Conservation (phyloP, 1,284 basidiomycete genomes). For the Sporisorium graminicola region DNA sequence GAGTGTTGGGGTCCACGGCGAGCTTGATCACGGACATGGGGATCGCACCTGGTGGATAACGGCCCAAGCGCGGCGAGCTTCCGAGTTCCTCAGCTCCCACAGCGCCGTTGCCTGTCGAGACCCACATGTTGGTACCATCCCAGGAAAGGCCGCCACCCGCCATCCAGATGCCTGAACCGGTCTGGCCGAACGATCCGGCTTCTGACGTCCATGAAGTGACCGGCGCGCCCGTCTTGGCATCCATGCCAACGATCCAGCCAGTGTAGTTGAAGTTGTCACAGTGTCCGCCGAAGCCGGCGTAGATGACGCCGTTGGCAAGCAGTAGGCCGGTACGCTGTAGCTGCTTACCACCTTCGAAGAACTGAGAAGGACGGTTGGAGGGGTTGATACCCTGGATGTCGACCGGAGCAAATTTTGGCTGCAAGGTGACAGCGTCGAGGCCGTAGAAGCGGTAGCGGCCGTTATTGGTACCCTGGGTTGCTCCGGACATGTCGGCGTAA, state of each 20-base stretch:
- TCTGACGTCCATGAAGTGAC: conserved; percentile 24
- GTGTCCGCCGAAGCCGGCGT: conserved; percentile 35
- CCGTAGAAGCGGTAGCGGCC: conserved; percentile 31
- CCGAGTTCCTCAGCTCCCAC: conserved; percentile 18
- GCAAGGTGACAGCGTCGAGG: conserved; percentile 19
- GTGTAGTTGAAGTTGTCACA: conserved; percentile 44
- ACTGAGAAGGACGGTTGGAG: conserved; percentile 15
- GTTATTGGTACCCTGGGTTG: conserved; percentile 12
- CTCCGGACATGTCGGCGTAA: conserved; percentile 10
- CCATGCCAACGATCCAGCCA: conserved; percentile 36
- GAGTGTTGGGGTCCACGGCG: no score
- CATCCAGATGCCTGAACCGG: conserved; percentile 12
- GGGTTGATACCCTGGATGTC: conserved; percentile 18
- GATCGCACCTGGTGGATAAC: conserved; percentile 20
- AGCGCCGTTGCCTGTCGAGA: conserved; percentile 22
- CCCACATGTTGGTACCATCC: conserved; percentile 26
- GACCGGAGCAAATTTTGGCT: conserved; percentile 15
- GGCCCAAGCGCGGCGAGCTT: conserved; percentile 10
- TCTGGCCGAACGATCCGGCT: conserved; percentile 9
- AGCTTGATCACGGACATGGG: conserved; percentile 29
- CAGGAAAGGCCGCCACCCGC: conserved; percentile 13
- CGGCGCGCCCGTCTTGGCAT: conserved; percentile 11
- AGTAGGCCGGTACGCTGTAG: conserved; percentile 25
- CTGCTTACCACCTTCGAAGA: conserved; percentile 30
- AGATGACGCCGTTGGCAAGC: conserved; percentile 24